Percentiles rank a stretch among this genome's conserved stretches.
These are phyloP conservation scores for Penicillium silybi DNA, from an alignment of 495 filamentous ascomycete genomes.

Conservation along the genomic window DNA sequence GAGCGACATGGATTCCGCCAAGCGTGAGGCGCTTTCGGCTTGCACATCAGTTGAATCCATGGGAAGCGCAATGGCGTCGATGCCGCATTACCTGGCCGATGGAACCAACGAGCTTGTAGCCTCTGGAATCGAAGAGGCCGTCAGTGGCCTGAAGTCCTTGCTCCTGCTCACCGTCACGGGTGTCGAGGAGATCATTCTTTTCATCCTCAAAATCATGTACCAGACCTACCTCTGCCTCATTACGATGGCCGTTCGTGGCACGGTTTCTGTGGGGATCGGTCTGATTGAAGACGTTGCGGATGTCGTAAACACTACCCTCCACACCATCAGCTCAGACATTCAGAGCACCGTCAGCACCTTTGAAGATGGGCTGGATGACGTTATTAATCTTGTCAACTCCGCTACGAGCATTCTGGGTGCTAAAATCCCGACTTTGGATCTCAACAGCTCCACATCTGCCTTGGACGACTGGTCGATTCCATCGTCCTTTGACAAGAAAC, in stretches of 20 bases:
- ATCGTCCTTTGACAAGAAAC: slow-evolving; percentile 54
- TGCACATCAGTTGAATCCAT: slow-evolving; percentile 91
- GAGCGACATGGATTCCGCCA: slow-evolving; percentile 67
- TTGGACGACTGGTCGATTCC: slow-evolving; percentile 71
- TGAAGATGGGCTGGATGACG: slow-evolving; percentile 56
- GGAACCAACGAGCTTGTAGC: slow-evolving; percentile 87
- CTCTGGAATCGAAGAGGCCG: slow-evolving; percentile 67
- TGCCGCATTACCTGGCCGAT: slow-evolving; percentile 86
- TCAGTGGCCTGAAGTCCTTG: slow-evolving; percentile 71
- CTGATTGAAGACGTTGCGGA: slow-evolving; percentile 67
- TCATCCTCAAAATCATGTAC: slow-evolving; percentile 84
- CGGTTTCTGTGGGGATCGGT: slow-evolving; percentile 62
- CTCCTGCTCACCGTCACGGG: slow-evolving; percentile 73
- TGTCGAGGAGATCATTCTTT: slow-evolving; percentile 83
- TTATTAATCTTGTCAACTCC: slow-evolving; percentile 44
- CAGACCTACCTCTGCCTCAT: slow-evolving; percentile 85
- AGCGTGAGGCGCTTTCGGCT: slow-evolving; percentile 75
- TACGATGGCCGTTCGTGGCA: slow-evolving; percentile 72
- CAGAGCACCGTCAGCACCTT: slow-evolving; percentile 51
- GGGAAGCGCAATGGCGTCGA: slow-evolving; percentile 93
- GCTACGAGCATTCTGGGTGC: slow-evolving; percentile 29
- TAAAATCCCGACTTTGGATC: slow-evolving; percentile 51
- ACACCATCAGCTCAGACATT: slow-evolving; percentile 60
- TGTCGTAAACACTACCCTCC: slow-evolving; percentile 69
- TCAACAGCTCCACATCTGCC: slow-evolving; percentile 54